Conservation (phyloP, 148 eudicot genomes). For the Rhododendron kiyosumense region DNA sequence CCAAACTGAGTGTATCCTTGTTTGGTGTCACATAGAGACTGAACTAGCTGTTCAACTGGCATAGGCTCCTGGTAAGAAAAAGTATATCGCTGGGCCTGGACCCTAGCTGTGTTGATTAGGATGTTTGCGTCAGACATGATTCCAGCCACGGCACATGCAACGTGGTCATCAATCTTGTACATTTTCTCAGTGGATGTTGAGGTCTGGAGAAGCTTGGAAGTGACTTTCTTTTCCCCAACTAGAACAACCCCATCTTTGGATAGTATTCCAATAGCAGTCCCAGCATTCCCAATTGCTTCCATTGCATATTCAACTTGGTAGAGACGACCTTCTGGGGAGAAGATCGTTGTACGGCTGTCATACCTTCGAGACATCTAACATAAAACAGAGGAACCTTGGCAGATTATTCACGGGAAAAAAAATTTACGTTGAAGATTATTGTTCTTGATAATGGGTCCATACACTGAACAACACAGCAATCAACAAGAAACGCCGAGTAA, state of each 20-base stretch:
- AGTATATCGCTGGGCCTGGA: constrained; percentile 84
- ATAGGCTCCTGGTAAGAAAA: constrained; percentile 75
- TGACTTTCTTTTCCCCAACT: constrained; percentile 92
- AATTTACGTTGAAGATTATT: not conserved
- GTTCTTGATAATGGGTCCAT: not conserved
- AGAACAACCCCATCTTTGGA: constrained; percentile 80
- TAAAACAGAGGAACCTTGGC: not conserved
- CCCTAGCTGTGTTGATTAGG: constrained; percentile 83
- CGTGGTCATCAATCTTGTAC: constrained; percentile 93
- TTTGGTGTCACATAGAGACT: constrained; percentile 78
- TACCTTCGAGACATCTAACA: constrained; percentile 5
- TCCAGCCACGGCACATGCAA: constrained; percentile 95
- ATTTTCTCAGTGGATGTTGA: constrained; percentile 80
- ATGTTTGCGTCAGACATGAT: constrained; percentile 95
- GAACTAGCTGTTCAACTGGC: constrained; percentile 95
- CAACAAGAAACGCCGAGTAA: not conserved
- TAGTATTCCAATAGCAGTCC: constrained; percentile 78
- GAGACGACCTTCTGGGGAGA: constrained; percentile 95
- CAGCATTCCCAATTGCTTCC: constrained; percentile 97
- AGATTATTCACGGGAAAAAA: not conserved
- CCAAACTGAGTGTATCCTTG: constrained; percentile 97
- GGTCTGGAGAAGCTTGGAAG: constrained; percentile 85
- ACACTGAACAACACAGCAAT: not conserved
- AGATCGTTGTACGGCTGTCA: constrained; percentile 89
- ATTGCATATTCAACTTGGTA: constrained; percentile 98